These are phyloP conservation scores for Ophiobolus disseminans DNA, from an alignment of 2,329 filamentous ascomycete genomes.

Conservation along the genomic window DNA sequence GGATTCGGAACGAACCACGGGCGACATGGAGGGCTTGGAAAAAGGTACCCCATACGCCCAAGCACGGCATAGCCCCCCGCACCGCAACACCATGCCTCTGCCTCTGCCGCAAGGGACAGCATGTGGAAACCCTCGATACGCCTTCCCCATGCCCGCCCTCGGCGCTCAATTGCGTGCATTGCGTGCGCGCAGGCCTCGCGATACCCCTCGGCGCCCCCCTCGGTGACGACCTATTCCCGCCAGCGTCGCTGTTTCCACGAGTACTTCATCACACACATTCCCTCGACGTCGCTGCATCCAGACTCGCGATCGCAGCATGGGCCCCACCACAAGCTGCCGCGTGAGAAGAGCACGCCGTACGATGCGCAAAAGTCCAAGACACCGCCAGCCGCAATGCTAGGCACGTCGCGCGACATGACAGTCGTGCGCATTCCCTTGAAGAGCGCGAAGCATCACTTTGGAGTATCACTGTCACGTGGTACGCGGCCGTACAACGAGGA, in stretches of 20 bases:
- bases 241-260: slow-evolving; percentile 73
- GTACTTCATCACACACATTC: slow-evolving; percentile 96
- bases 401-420: slow-evolving; percentile 72
- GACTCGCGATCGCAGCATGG: slow-evolving; percentile 72
- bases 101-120: slow-evolving; percentile 40
- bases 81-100: slow-evolving; percentile 43
- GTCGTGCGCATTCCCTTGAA: slow-evolving; percentile 93
- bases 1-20: slow-evolving; percentile 25
- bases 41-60: slow-evolving; percentile 21
- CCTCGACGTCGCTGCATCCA: slow-evolving; percentile 89
- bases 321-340: slow-evolving; percentile 80
- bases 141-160: slow-evolving; percentile 32
- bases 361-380: slow-evolving; percentile 50
- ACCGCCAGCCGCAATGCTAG: slow-evolving; percentile 47
- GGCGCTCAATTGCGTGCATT: slow-evolving; percentile 29
- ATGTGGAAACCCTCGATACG: slow-evolving; percentile 48
- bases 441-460: slow-evolving; percentile 96
- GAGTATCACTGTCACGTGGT: slow-evolving; percentile 78
- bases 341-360: slow-evolving; percentile 83
- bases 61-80: slow-evolving; percentile 41
- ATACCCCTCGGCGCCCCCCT: slow-evolving; percentile 10
- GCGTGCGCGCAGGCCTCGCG: slow-evolving; percentile 13
- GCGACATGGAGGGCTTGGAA: slow-evolving; percentile 25
- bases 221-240: slow-evolving; percentile 21
- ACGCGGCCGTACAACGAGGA: slow-evolving; percentile 92